Conservation (phyloP, 768 basidiomycete genomes). For the Pleurotus cornucopiae region DNA sequence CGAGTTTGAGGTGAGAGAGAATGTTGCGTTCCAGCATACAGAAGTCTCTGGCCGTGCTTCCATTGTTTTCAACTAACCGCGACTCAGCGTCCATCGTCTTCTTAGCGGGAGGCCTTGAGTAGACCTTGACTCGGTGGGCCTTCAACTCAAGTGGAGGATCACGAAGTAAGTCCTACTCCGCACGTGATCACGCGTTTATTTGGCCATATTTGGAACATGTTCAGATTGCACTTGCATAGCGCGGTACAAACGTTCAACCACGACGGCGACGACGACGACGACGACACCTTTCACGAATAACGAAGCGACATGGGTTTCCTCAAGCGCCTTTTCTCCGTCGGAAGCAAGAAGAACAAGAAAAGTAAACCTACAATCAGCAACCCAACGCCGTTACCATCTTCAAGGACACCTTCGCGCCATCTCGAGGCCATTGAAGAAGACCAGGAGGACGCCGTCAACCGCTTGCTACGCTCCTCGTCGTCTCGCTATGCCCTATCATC, state of each 20-base stretch:
- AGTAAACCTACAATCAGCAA: conserved; percentile 23
- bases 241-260: conserved; percentile 13
- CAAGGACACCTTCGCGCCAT: conserved; percentile 17
- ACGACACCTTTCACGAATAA: conserved; percentile 15
- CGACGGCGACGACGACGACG: conserved; percentile 22
- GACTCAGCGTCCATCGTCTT: neutral
- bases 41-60: conserved; percentile 68
- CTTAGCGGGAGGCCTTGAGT: neutral
- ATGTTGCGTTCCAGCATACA: conserved; percentile 79
- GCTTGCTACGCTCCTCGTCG: conserved; percentile 71
- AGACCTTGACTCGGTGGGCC: neutral
- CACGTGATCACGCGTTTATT: conserved; percentile 18
- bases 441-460: conserved; percentile 41
- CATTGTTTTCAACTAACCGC: conserved; percentile 38
- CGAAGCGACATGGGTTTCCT: conserved; percentile 56
- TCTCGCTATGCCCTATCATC: conserved; percentile 56
- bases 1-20: conserved; percentile 64
- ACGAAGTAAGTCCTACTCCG: neutral
- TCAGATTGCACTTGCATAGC: conserved; percentile 14
- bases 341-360: conserved; percentile 59
- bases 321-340: conserved; percentile 65
- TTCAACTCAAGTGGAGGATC: too few species aligned
- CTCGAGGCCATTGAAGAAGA: conserved; percentile 40
- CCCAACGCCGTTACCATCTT: conserved; percentile 15
- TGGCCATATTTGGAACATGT: conserved; percentile 41